Percentiles rank a stretch among this genome's conserved stretches.
phyloP scores from a whole-genome alignment of 2,329 filamentous ascomycete species.

The Penicillium sp. region DNA sequence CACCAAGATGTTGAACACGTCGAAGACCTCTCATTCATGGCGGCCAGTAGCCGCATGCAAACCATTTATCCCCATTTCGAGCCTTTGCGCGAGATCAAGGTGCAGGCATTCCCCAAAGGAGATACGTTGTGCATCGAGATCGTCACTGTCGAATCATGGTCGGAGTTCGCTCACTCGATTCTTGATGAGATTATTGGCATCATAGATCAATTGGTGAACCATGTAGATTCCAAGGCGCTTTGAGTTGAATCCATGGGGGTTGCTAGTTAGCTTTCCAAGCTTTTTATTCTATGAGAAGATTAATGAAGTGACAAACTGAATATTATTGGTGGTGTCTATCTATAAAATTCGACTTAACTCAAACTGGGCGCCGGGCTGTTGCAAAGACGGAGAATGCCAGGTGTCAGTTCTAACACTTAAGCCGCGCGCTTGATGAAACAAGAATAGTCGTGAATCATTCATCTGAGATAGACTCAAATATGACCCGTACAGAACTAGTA shows the following conservation, averaged over 20 bases:
- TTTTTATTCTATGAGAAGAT: no score
- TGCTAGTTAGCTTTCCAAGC: no score
- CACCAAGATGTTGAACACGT: conserved; percentile 61
- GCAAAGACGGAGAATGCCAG: not conserved
- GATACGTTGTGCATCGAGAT: conserved; percentile 60
- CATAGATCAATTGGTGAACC: conserved; percentile 40
- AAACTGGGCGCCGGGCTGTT: not conserved
- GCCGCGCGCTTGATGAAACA: no score
- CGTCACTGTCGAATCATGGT: conserved; percentile 54
- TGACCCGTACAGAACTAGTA: conserved; percentile 8
- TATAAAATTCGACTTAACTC: no score
- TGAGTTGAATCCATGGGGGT: not conserved
- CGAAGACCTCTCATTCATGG: conserved; percentile 42
- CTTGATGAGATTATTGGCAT: conserved; percentile 49
- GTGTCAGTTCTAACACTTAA: no score
- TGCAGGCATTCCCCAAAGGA: conserved; percentile 59
- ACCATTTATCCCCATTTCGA: conserved; percentile 59
- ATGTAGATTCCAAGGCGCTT: not conserved
- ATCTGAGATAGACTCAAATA: conserved; percentile 1
- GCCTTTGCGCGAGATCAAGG: conserved; percentile 33
- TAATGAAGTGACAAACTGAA: no score
- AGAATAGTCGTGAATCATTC: not conserved
- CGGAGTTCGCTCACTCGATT: conserved; percentile 51
- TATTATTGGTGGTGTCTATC: no score
- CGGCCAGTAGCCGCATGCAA: conserved; percentile 47